These are phyloP conservation scores for Sarcocystis neurona DNA, from an alignment of 169 alveolate genomes.

Conservation along the genomic window DNA sequence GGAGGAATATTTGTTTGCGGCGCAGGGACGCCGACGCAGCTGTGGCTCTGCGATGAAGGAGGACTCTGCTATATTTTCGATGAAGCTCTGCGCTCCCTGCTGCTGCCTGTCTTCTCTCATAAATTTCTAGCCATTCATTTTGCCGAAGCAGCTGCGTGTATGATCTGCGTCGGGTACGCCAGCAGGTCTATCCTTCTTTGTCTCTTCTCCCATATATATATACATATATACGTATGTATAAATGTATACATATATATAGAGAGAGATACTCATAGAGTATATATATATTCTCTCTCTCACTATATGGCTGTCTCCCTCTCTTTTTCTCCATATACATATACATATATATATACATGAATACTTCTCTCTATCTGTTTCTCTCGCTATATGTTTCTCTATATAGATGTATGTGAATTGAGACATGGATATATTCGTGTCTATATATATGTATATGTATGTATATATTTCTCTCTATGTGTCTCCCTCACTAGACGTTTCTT, in stretches of 20 bases:
- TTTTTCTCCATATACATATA: not conserved
- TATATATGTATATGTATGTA: too few relatives aligned
- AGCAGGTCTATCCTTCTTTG: not conserved
- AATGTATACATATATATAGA: not conserved
- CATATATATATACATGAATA: too few relatives aligned
- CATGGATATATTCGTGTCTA: too few relatives aligned
- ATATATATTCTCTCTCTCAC: not conserved
- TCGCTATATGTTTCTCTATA: too few relatives aligned
- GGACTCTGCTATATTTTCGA: constrained; percentile 43
- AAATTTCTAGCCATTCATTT: constrained; percentile 52
- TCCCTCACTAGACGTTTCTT: too few relatives aligned
- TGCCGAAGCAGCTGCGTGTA: constrained; percentile 34
- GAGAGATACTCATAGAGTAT: not conserved
- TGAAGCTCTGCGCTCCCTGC: constrained; percentile 26
- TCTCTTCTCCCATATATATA: not conserved
- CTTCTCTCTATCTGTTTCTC: too few relatives aligned
- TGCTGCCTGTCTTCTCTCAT: constrained; percentile 37
- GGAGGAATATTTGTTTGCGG: constrained; percentile 19
- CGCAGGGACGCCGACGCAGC: constrained; percentile 46
- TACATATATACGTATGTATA: not conserved
- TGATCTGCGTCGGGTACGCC: constrained; percentile 51
- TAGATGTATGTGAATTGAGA: too few relatives aligned
- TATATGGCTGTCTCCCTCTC: not conserved
- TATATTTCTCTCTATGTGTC: too few relatives aligned
- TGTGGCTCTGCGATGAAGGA: constrained; percentile 55